Conservation (phyloP, 108 stramenopile genomes). For the Nitzschia sp. region DNA sequence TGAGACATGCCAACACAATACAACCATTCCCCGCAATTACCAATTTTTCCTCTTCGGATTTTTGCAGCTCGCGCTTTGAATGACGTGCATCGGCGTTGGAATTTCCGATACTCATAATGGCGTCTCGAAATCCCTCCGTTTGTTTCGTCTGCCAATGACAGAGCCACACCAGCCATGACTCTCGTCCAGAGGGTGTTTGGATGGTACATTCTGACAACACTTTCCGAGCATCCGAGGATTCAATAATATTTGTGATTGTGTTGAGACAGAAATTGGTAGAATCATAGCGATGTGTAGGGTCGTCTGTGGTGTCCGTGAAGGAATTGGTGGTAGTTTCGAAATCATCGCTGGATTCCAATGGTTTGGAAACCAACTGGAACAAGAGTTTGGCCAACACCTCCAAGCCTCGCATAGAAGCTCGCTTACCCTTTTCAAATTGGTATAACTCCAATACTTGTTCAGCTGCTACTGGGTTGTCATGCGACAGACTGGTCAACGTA, state of each 20-base stretch:
- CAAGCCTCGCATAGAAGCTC: conserved; percentile 13
- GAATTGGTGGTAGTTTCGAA: too few relatives aligned
- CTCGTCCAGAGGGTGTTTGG: background rate
- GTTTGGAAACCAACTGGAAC: conserved; percentile 15
- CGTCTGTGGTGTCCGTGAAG: background rate
- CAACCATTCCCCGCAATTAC: conserved; percentile 82
- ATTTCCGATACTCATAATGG: conserved; percentile 56
- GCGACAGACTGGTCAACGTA: conserved; percentile 76
- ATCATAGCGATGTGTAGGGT: conserved; percentile 54
- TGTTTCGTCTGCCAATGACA: conserved; percentile 58
- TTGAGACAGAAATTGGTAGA: conserved; percentile 68
- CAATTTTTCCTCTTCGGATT: conserved; percentile 69
- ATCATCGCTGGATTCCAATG: background rate
- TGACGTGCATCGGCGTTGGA: conserved; percentile 1
- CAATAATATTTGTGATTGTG: conserved; percentile 73
- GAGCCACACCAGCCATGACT: conserved; percentile 58
- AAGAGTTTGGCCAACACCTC: conserved; percentile 22
- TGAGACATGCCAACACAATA: conserved; percentile 72
- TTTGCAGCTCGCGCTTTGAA: conserved; percentile 26
- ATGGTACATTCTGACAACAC: conserved; percentile 23
- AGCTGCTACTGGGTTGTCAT: conserved; percentile 67
- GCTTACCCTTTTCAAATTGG: background rate
- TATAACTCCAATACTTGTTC: conserved; percentile 48
- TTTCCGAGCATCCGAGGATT: conserved; percentile 39
- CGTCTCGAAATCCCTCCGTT: conserved; percentile 59